phyloP scores from a whole-genome alignment of 805 yeast species.

The Candida boleticola region DNA sequence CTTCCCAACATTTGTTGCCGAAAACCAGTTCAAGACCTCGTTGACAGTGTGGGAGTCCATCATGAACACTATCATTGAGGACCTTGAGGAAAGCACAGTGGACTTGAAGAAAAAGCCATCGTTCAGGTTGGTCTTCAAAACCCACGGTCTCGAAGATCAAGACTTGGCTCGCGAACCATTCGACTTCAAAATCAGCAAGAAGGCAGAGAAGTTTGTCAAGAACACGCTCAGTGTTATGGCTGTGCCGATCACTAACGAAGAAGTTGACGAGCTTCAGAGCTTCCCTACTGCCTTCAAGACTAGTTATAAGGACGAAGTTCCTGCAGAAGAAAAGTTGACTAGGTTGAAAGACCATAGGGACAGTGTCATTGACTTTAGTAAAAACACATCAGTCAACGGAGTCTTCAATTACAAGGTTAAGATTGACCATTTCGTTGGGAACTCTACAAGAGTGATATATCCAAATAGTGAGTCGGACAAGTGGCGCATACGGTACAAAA shows the following conservation, averaged over 20 bases:
- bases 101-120: slow-evolving; percentile 4
- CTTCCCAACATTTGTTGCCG: slow-evolving; percentile 54
- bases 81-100: slow-evolving; percentile 16
- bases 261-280: slow-evolving; percentile 22
- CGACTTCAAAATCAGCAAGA: neutral
- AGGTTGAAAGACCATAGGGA: slow-evolving; percentile 24
- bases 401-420: slow-evolving; percentile 23
- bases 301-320: slow-evolving; percentile 26
- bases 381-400: slow-evolving; percentile 13
- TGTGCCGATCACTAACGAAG: slow-evolving; percentile 22
- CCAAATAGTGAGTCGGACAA: slow-evolving; percentile 21
- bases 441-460: slow-evolving; percentile 15
- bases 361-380: slow-evolving; percentile 25
- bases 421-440: slow-evolving; percentile 16
- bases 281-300: slow-evolving; percentile 28
- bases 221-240: slow-evolving; percentile 14
- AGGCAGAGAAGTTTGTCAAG: neutral
- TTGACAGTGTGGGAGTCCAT: slow-evolving; percentile 46
- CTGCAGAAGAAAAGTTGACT: slow-evolving; percentile 19
- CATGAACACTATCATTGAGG: slow-evolving; percentile 25
- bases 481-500: slow-evolving; percentile 22
- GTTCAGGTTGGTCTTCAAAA: slow-evolving; percentile 28
- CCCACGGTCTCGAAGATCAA: slow-evolving; percentile 7
- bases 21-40: slow-evolving; percentile 64
- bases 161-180: neutral